Evolutionary conservation across 768 basidiomycete genomes (phyloP), one percentile per base, ranked within the genome.

Genomic region (Holtermanniella nyarrowii): DNA sequence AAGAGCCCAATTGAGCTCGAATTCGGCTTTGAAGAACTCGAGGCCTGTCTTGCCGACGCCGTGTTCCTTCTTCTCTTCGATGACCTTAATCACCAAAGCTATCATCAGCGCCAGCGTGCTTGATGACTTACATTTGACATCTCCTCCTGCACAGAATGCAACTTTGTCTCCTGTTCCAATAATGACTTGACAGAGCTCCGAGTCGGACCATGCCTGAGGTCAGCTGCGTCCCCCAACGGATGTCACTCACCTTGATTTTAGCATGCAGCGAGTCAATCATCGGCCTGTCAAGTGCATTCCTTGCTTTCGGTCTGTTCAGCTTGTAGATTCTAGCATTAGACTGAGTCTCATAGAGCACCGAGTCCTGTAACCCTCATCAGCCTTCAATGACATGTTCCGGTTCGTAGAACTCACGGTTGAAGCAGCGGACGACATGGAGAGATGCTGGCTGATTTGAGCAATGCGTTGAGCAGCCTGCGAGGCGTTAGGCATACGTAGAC

Each of bases 111-210:
- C 21, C 40, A 14, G 11, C 18, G 21, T 48, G 42, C 31, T 16
- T n/a, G 41, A 47, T 18, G 20, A 76, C 84, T 72, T 60, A 91
- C 93, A 75, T 53, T 80, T 82, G 52, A 99, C 86, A 72, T 99
- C 95, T 42, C 95, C 95, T 13, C 95, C 95, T 4, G 87, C 84
- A 63, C 90, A 97, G 68, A 96, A 97, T 12, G 84, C 86, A 53
- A 81, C 77, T 3, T 83, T 84, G 12, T 70, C 63, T 1, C 69
- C 69, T 7, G 54, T 59, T 1, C 65, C 69, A 27, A 71, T 56
- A 10, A 71, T 60, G 14, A 69, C 53, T 44, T 65, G 54, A 31
- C 60, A 59, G 22, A 57, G 55, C n/a, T 65, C 64, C 4, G 63
- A 58, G 13, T 63, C 62, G 45, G 54, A 47, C 66, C 66, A 68